Base-by-base conservation (phyloP, 2,329 filamentous ascomycete genomes). In the Trichoderma aggressivum region DNA sequence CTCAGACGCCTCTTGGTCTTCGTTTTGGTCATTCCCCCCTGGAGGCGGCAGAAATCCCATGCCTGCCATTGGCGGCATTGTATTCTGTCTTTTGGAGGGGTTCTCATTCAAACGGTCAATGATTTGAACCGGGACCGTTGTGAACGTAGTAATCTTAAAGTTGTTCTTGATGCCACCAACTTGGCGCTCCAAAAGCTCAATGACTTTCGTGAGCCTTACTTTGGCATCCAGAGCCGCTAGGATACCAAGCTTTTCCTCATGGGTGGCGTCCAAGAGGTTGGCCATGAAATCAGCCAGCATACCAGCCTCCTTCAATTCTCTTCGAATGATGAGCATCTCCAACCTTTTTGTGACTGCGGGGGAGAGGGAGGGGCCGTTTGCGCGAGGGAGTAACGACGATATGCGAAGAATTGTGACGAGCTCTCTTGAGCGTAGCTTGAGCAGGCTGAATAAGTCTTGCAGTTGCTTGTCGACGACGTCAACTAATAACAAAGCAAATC, bases 261-360 rank as follows among this genome's bases (percentile, higher is more conserved):
- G 92, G 11, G 90, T 92, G 64, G 92, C 91, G 74, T 97, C 94
- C 3, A 97, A 89, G 28, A 98, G 88, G 78, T 97, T 97, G 50
- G 94, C 91, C 94, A 99, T 98, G 79, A 98, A 98, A 80, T 99
- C 96, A 7, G 96, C 95, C 11, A 99, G 86, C 10, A 90, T 84
- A 2, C 95, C 95, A 1, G 94, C 94, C 75, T 98, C 94, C 55
- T 89, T 86, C 64, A 96, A 80, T 72, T 94, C 90, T 79, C 96
- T 97, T 79, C 91, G 90, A 36, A 90, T 87, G 74, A 99, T 97
- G 80, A 94, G 96, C 67, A 94, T 83, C 77, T 98, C 94, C 56
- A 99, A 88, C 66, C 94, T 89, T 64, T 94, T 89, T 0, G 94
- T 94, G 66, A 98, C 87, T n/a, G 95, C 84, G 1, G 95, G 94